Evolutionary conservation across 139 green algal genomes (phyloP), one percentile per base, ranked within the genome.

Genomic region (Coelastrella sp.): DNA sequence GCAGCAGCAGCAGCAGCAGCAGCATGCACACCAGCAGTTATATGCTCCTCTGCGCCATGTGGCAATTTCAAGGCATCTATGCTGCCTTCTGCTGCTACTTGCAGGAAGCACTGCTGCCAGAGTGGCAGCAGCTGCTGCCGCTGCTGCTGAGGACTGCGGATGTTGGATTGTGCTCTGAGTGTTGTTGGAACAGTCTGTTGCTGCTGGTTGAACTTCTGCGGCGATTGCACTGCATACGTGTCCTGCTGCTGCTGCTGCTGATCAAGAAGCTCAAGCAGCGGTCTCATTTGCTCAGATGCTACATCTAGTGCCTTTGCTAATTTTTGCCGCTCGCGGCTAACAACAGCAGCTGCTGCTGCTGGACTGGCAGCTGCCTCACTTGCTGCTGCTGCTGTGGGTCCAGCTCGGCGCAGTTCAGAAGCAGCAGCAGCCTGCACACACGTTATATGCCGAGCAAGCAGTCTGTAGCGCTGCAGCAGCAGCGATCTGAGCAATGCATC

Each of bases 61-160:
- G 5, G 2, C 16, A 76, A 6, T 8, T 76, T 6, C 8, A 76
- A 76, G 14, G 8, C 68, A n/a, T 22, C 14, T 32, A 20, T 71
- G 4, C 13, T 71, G 5, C 68, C 17, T 10, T 6, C 14, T 22
- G 68, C 68, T 76, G 68, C 68, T 32, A 47, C 16, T 5, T 32
- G 14, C 68, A 76, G 68, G 68, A 76, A 76, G 68, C 68, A 76
- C 68, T 76, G 68, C 17, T 76, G 68, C 68, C 68, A 76, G 14
- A 76, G 68, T 23, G 68, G 68, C 68, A 22, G 2, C 17, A 17
- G 68, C 16, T 23, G 68, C 68, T 75, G 68, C 68, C 8, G 14
- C 16, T 76, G 32, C 32, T 47, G 32, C 32, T 47, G 32, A 47
- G 32, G 32, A 47, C 32, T 47, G 32, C 32, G 32, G 32, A 47